phyloP scores from a whole-genome alignment of 805 yeast genomes.

The Sporopachydermia lactativora region DNA sequence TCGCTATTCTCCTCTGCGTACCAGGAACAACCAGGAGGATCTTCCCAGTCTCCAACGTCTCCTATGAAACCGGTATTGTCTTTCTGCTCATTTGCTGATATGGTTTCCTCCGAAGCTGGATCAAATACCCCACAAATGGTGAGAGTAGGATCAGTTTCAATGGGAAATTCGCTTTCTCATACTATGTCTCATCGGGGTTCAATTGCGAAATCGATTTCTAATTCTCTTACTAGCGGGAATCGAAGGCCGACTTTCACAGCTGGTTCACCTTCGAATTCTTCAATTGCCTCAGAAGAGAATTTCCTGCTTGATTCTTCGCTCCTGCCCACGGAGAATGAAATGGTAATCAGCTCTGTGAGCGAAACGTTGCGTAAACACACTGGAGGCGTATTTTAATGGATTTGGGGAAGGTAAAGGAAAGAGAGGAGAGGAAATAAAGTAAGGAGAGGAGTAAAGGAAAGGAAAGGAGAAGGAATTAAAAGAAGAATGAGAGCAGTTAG shows the following conservation, averaged over 20 bases:
- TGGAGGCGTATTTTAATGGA: conserved; percentile 16
- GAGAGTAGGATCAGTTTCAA: conserved; percentile 2
- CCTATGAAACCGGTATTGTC: conserved; percentile 16
- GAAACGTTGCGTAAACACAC: conserved; percentile 20
- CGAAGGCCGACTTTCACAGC: neutral
- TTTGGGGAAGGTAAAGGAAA: too few species aligned
- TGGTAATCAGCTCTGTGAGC: conserved; percentile 22
- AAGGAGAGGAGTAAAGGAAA: too few species aligned
- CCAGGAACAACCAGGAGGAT: neutral
- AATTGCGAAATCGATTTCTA: conserved; percentile 2
- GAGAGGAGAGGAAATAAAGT: too few species aligned
- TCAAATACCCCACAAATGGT: conserved; percentile 18
- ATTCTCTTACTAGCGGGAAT: neutral
- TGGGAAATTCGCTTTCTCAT: conserved; percentile 4
- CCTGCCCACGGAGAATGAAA: conserved; percentile 12
- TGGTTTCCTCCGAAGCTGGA: conserved; percentile 52
- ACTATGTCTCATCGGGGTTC: neutral
- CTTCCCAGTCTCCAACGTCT: neutral
- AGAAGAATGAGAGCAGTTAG: too few species aligned
- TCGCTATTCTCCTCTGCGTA: neutral
- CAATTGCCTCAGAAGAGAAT: neutral
- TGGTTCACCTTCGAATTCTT: neutral
- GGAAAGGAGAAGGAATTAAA: too few species aligned
- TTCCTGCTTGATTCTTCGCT: neutral
- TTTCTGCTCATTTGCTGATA: conserved; percentile 71